Evolutionary conservation across 441 rosid genomes (phyloP), one percentile per base, ranked within the genome.

Genomic region (Dalechampia spathulata): DNA sequence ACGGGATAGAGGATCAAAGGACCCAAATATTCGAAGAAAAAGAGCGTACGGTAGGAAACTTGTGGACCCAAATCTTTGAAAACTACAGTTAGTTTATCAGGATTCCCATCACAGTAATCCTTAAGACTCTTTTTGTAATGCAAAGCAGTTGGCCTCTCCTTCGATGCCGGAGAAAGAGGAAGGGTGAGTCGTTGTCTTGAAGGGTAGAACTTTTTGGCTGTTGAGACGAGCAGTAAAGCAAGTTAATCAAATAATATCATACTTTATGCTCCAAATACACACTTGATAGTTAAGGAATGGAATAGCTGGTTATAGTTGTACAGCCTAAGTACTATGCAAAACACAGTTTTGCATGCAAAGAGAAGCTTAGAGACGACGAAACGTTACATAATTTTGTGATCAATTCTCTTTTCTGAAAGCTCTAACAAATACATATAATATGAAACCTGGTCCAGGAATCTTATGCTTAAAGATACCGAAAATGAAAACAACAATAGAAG

Each of bases 131-230:
- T 86, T 76, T 75, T 85, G 81, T 69, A 73, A 70, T 53, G 67
- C 13, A 92, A 90, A 55, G 69, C 77, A 0, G 72, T 67, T 21
- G 99, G 84, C 65, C 85, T 82, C 49, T 78, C 94, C 66, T 83
- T 92, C 0, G 95, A 82, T 37, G 88, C 99, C 37, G 83, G 67
- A 25, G 79, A 69, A 26, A 89, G 73, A 0, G 99, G 92, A 17
- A 92, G 88, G 11, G 95, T 89, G 22, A 92, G 88, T 57, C 92
- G 82, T 81, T 92, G 99, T 65, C 97, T 89, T n/a, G 99, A 89
- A 42, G 99, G 96, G 62, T 86, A 85, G 78, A 81, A 85, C 53
- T 78, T 89, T 71, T 72, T 92, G 56, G 86, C 98, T 91, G 85
- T 71, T 56, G 57, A 67, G n/a, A n/a, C n/a, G 53, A 72, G 45